Evolutionary conservation across 2,329 filamentous ascomycete species (phyloP), one percentile per base, ranked within the genome.

Genomic region (Epichloe sp.): DNA sequence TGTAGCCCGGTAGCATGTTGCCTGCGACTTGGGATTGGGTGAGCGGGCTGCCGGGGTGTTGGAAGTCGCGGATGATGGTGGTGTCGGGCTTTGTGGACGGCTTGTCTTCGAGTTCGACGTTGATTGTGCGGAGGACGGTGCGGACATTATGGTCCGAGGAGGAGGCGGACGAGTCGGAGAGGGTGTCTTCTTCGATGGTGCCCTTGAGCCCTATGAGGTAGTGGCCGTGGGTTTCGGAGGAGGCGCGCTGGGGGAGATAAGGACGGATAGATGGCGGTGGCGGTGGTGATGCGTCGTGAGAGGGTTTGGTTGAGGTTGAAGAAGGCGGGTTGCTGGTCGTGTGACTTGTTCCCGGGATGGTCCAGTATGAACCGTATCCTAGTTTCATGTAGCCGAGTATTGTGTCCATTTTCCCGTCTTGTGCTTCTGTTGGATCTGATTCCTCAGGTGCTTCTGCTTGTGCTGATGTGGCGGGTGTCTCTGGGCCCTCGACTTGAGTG

Each of bases 191-290:
- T 12, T 81, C 77, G 35, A 86, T 73, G 37, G 83, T 74, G 6
- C 83, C 84, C 56, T 78, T 75, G 5, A 88, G 72, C 0, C 85
- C 85, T 52, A 90, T 77, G 21, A 89, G 68, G 59, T 81, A 90
- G 47, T 71, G 70, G 0, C 74, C 77, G 3, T 57, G 54, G 5
- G 62, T 57, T 37, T 66, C 63, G n/a, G 64, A 62, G 4, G 62
- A 53, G 1, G 57, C 51, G 3, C 55, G 55, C 7, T 51, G 55
- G 4, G 48, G 35, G 7, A 57, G 14, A 11, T 34, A 43, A 26
- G 58, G 54, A 2, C 52, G 59, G 35, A 21, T 5, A n/a, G 37
- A 17, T 31, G 41, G 42, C 12, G 41, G 19, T 14, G 26, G n/a
- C 26, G 49, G 14, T 11, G 15, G 17, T 8, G 36, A 3, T 31